These are phyloP conservation scores for Pestalotiopsis sp. DNA, from an alignment of 2,329 filamentous ascomycete genomes.

Conservation along the genomic window DNA sequence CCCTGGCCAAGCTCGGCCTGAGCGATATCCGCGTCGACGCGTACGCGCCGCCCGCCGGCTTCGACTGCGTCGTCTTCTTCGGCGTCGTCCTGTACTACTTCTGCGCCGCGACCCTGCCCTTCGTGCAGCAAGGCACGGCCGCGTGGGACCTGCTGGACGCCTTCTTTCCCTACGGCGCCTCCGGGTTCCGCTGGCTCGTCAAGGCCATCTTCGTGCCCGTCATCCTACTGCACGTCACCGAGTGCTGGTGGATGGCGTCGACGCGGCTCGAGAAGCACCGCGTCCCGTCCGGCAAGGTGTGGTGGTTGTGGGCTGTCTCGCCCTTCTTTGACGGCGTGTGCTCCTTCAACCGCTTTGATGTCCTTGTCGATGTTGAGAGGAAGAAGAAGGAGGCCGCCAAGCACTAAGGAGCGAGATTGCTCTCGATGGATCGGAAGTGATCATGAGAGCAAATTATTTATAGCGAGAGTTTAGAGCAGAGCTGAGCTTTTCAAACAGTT, in stretches of 20 bases:
- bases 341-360: slow-evolving; percentile 55
- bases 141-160: slow-evolving; percentile 53
- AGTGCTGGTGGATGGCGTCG: slow-evolving; percentile 59
- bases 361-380: slow-evolving; percentile 45
- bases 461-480: too few relatives aligned
- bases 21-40: slow-evolving; percentile 45
- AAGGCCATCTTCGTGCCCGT: slow-evolving; percentile 61
- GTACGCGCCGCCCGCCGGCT: slow-evolving; percentile 44
- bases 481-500: too few relatives aligned
- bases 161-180: slow-evolving; percentile 53
- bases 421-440: too few relatives aligned
- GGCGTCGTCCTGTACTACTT: slow-evolving; percentile 58
- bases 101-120: slow-evolving; percentile 49
- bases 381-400: slow-evolving; percentile 43
- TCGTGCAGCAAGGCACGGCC: slow-evolving; percentile 54
- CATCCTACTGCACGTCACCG: slow-evolving; percentile 65
- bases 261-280: slow-evolving; percentile 50
- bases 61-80: slow-evolving; percentile 57
- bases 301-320: slow-evolving; percentile 57
- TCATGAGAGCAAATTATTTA: too few relatives aligned
- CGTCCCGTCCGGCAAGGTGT: slow-evolving; percentile 48
- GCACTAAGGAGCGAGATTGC: slow-evolving; percentile 30
- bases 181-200: slow-evolving; percentile 61
- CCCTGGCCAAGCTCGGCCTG: slow-evolving; percentile 63
- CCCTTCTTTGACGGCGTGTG: slow-evolving; percentile 58